phyloP scores from a whole-genome alignment of 345 rosid species.

The Rhodomyrtus tomentosa region DNA sequence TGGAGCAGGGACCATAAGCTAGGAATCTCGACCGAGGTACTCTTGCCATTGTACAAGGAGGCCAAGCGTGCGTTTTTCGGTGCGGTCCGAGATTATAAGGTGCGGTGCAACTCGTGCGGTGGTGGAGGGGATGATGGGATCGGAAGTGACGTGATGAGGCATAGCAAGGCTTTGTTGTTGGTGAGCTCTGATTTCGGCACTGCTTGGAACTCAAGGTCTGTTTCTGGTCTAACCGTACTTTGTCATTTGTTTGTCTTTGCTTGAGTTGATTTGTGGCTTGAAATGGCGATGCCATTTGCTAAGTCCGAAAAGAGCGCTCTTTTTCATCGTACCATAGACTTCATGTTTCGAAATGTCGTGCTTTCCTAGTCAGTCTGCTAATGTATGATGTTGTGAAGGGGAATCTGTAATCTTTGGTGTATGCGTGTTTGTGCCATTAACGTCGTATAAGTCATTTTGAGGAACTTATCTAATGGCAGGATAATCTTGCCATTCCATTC shows the following conservation, averaged over 20 bases:
- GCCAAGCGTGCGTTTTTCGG: constrained; percentile 46
- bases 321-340: background rate
- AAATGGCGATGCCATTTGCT: background rate
- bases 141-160: constrained; percentile 52
- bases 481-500: background rate
- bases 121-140: constrained; percentile 4
- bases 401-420: background rate
- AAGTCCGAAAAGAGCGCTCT: background rate
- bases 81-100: constrained; percentile 26
- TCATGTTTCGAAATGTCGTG: background rate
- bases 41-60: constrained; percentile 44
- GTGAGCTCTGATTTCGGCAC: constrained; percentile 78
- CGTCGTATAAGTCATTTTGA: background rate
- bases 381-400: background rate
- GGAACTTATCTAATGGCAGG: background rate
- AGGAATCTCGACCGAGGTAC: constrained; percentile 60
- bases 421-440: background rate
- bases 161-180: constrained; percentile 61
- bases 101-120: background rate
- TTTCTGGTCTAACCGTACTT: background rate
- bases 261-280: background rate
- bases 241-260: background rate
- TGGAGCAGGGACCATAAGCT: constrained; percentile 71
- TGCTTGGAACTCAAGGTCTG: constrained; percentile 90
- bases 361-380: background rate